Percentiles rank a stretch among this genome's conserved stretches.
phyloP scores from a whole-genome alignment of 345 rosid genomes.

The Passiflora organensis region DNA sequence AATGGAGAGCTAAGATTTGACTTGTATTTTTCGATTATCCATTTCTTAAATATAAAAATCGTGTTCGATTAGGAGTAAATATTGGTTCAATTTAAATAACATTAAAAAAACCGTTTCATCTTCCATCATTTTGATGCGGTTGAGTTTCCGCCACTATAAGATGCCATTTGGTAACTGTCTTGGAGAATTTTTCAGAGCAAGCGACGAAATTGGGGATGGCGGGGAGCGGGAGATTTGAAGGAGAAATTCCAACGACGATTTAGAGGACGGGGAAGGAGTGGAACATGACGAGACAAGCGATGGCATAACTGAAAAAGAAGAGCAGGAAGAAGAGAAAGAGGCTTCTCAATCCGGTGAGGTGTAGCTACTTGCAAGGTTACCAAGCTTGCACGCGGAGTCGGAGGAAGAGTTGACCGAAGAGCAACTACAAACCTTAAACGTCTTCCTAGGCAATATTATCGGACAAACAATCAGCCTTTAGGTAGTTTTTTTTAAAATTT shows the following conservation, averaged over 20 bases:
- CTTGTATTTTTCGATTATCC: too few species aligned
- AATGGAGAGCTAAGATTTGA: too few species aligned
- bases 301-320: constrained; percentile 14
- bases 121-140: too few species aligned
- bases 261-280: constrained; percentile 13
- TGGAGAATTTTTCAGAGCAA: not conserved
- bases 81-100: too few species aligned
- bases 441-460: not conserved
- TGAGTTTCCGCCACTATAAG: constrained; percentile 17
- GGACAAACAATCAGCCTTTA: constrained; percentile 28
- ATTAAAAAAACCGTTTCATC: too few species aligned
- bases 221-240: constrained; percentile 44
- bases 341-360: constrained; percentile 37
- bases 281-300: constrained; percentile 10
- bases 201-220: constrained; percentile 24
- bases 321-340: constrained; percentile 19
- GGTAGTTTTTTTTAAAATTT: constrained; percentile 28
- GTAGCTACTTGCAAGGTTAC: constrained; percentile 9
- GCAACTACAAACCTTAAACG: constrained; percentile 18
- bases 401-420: constrained; percentile 12
- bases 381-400: constrained; percentile 1
- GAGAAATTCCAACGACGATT: too few species aligned
- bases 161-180: constrained; percentile 12
- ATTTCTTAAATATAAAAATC: too few species aligned
- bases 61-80: too few species aligned